A percentile compares a stretch with the other conserved stretches of the same genome.
Evolutionary conservation across 2,329 filamentous ascomycete genomes (phyloP).

Genomic region (Decorospora gaudefroyi): DNA sequence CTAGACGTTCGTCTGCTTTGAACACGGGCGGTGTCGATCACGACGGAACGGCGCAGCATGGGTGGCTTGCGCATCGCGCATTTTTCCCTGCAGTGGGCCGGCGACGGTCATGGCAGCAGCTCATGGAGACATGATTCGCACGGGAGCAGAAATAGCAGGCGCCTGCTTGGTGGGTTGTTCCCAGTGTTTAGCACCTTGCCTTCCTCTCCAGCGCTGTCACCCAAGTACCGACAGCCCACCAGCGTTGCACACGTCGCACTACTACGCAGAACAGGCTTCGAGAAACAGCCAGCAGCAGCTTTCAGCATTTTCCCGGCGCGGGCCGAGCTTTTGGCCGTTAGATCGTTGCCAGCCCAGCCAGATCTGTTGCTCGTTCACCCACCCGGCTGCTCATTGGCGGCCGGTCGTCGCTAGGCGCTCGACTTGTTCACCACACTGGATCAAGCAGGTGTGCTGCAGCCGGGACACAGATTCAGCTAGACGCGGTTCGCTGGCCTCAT

Average conservation of each 20-base stretch:
- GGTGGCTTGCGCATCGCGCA: constrained; percentile 39
- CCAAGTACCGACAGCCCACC: constrained; percentile 31
- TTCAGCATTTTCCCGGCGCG: constrained; percentile 44
- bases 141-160: constrained; percentile 13
- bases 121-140: constrained; percentile 31
- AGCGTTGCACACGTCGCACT: constrained; percentile 32
- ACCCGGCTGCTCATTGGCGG: constrained; percentile 29
- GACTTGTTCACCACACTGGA: constrained; percentile 36
- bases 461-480: constrained; percentile 33
- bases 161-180: constrained; percentile 22
- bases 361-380: constrained; percentile 42
- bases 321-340: constrained; percentile 48
- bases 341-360: constrained; percentile 37
- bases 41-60: constrained; percentile 26
- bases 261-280: constrained; percentile 41
- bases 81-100: constrained; percentile 40
- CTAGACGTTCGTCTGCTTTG: constrained; percentile 29
- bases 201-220: constrained; percentile 34
- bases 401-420: constrained; percentile 35
- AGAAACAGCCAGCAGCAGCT: constrained; percentile 40
- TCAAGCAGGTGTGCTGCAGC: constrained; percentile 46
- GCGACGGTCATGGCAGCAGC: constrained; percentile 42
- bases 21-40: constrained; percentile 33
- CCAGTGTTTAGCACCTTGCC: constrained; percentile 4
- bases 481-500: constrained; percentile 26